Conservation (phyloP, 2,329 filamentous ascomycete genomes). For the Aphanocladium album region DNA sequence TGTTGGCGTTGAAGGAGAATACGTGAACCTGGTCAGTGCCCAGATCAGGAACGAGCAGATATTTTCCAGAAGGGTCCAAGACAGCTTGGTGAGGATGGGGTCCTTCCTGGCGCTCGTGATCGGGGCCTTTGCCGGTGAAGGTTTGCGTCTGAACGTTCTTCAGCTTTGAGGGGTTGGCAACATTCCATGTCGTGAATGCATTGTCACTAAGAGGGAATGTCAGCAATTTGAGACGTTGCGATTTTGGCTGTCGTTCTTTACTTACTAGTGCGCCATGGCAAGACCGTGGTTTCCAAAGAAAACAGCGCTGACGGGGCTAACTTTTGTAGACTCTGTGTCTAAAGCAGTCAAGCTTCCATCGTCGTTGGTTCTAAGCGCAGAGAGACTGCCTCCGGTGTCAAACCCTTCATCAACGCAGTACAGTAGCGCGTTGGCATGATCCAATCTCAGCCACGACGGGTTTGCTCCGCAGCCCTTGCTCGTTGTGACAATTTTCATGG, state of each 20-base stretch:
- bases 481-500: conserved; percentile 30
- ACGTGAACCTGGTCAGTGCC: conserved; percentile 56
- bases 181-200: conserved; percentile 41
- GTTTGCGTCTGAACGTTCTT: conserved; percentile 31
- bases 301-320: conserved; percentile 39
- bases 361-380: conserved; percentile 31
- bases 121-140: conserved; percentile 34
- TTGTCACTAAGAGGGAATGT: conserved; percentile 28
- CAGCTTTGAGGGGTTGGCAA: conserved; percentile 33
- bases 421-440: conserved; percentile 42
- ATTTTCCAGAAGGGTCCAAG: conserved; percentile 58
- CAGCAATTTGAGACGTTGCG: background rate
- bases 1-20: conserved; percentile 44
- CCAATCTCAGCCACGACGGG: conserved; percentile 57
- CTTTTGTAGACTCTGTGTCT: conserved; percentile 27
- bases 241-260: conserved; percentile 9
- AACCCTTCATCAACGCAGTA: conserved; percentile 59
- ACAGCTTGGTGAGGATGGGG: conserved; percentile 62
- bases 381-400: conserved; percentile 42
- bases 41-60: conserved; percentile 60
- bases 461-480: conserved; percentile 46
- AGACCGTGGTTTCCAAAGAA: conserved; percentile 36
- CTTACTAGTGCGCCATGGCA: conserved; percentile 43
- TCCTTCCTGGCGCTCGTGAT: conserved; percentile 44
- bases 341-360: conserved; percentile 36